Evolutionary conservation across 768 basidiomycete genomes (phyloP), one percentile per base, ranked within the genome.

Genomic region (Suillus plorans): DNA sequence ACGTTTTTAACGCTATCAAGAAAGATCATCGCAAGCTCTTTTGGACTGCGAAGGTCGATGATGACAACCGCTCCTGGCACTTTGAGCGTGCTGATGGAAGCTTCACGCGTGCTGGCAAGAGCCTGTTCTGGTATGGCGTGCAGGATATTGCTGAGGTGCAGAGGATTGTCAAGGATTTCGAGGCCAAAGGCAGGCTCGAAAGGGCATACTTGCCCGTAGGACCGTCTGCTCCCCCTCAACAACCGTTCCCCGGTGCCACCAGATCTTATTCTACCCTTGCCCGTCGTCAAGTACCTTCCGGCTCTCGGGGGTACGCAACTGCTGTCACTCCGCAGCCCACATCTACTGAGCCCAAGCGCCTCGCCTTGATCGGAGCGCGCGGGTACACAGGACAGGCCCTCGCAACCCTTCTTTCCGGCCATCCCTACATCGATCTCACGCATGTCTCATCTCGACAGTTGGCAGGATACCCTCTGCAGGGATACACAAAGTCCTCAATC

Each of bases 61-160:
- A 99, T 75, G 97, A 99, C 80, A 96, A 97, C 78, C 88, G 96
- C 47, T 86, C 90, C 4, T 99, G 97, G 97, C 97, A 99, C 80
- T 99, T 98, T 71, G 97, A 99, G 81, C 89, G 95, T 63, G 95
- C 97, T 0, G 96, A 99, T 69, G 97, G 97, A 1, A 94, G 92
- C 77, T 99, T 99, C 81, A 97, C 95, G 20, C 85, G 97, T 45
- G 93, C 93, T 20, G 96, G 97, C 22, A 89, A 89, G 78, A 95
- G 89, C 72, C 78, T 99, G 73, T 99, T 97, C 85, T 99, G 97
- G 97, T 99, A 97, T 74, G 97, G 97, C 52, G 84, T 99, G 34
- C 89, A 90, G 67, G 93, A 96, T 71, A 88, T 97, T 34, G 85
- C 86, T 62, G 96, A 99, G 78, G 94, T 99, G 36, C 95, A 99